Percentiles rank a stretch among this genome's conserved stretches.
Conservation (phyloP, 2,329 filamentous ascomycete genomes). For the Thelonectria rubi region DNA sequence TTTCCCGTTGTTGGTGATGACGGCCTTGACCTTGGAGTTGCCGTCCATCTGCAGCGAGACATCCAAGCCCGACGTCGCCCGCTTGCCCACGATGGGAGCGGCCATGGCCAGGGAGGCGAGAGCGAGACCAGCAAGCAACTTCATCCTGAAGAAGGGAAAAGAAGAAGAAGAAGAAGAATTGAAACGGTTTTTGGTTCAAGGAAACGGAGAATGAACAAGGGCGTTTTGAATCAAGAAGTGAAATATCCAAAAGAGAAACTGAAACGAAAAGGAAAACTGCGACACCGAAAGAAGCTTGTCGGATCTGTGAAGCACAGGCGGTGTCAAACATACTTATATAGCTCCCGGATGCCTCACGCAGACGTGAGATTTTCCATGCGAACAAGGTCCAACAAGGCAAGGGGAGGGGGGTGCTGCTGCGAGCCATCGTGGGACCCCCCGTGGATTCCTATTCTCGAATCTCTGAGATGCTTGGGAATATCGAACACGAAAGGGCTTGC, state of each 20-base stretch:
- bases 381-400: neutral
- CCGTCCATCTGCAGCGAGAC: conserved; percentile 58
- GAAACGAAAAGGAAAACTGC: conserved; percentile 4
- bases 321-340: conserved; percentile 26
- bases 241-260: conserved; percentile 5
- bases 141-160: conserved; percentile 36
- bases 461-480: neutral
- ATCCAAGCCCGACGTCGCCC: conserved; percentile 52
- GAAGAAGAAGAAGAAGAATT: conserved; percentile 25
- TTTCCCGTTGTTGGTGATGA: conserved; percentile 62
- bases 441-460: conserved; percentile 3
- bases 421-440: neutral
- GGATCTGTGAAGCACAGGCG: conserved; percentile 17
- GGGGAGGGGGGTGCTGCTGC: neutral
- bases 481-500: neutral
- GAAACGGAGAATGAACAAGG: too few species aligned
- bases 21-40: conserved; percentile 63
- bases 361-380: neutral
- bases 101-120: conserved; percentile 39
- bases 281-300: conserved; percentile 7
- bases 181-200: conserved; percentile 21
- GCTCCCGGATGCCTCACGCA: conserved; percentile 1
- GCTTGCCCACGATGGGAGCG: conserved; percentile 39
- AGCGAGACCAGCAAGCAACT: conserved; percentile 41
- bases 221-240: neutral